These are phyloP conservation scores for Torulaspora gathmanii DNA, from an alignment of 805 yeast genomes.

Conservation along the genomic window DNA sequence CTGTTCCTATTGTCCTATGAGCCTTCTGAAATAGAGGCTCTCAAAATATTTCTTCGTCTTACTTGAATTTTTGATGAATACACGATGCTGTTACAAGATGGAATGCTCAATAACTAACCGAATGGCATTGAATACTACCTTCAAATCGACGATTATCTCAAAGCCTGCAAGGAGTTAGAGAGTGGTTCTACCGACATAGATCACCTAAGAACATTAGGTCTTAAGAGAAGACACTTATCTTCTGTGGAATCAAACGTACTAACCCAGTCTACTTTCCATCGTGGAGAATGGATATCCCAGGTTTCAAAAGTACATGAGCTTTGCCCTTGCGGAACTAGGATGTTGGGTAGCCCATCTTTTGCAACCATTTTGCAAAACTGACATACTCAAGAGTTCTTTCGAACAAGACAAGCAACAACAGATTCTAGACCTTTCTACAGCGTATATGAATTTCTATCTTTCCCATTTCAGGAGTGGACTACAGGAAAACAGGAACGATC, in stretches of 20 bases:
- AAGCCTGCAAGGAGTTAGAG: constrained; percentile 7
- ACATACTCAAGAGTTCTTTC: no score
- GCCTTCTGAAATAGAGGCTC: constrained; percentile 7
- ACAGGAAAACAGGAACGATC: not conserved
- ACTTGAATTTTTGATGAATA: constrained; percentile 13
- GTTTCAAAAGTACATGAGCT: constrained; percentile 8
- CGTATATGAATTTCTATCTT: constrained; percentile 8
- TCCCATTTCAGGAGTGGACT: not conserved
- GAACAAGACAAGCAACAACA: no score
- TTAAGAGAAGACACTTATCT: constrained; percentile 8
- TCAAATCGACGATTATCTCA: constrained; percentile 12
- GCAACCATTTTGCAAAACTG: constrained; percentile 12
- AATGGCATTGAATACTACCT: constrained; percentile 12
- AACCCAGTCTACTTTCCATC: constrained; percentile 1
- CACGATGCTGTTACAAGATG: constrained; percentile 13
- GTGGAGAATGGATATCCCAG: constrained; percentile 9
- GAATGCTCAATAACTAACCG: constrained; percentile 6
- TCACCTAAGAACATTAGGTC: constrained; percentile 7
- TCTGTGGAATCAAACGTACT: constrained; percentile 4
- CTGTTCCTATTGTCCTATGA: constrained; percentile 9
- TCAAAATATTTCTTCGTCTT: constrained; percentile 9
- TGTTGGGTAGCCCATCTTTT: constrained; percentile 17
- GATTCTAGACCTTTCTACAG: no score
- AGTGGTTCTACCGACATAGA: constrained; percentile 10
- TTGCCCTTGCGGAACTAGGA: constrained; percentile 12